phyloP scores from a whole-genome alignment of 164 flowering plant species.

The Litsea cubeba region DNA sequence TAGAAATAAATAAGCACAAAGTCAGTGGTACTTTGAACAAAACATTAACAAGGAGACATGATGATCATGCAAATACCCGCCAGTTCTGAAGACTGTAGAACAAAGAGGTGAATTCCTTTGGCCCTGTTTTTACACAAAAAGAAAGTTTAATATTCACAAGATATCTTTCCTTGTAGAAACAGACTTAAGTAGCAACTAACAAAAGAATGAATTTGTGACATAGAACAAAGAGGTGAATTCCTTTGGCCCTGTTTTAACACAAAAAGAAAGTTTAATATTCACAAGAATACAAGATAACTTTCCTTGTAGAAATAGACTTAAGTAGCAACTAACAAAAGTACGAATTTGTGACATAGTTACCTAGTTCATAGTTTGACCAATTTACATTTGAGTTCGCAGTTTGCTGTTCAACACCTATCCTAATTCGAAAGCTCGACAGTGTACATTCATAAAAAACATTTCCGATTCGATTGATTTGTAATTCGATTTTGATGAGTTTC shows the following conservation, averaged over 20 bases:
- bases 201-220: too few relatives aligned
- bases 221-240: slow-evolving; percentile 61
- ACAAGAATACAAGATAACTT: not conserved
- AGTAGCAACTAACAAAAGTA: not conserved
- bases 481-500: too few relatives aligned
- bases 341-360: too few relatives aligned
- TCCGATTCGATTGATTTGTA: too few relatives aligned
- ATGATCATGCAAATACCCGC: slow-evolving; percentile 45
- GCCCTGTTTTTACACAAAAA: slow-evolving; percentile 45
- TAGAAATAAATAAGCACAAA: not conserved
- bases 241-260: slow-evolving; percentile 59
- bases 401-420: too few relatives aligned
- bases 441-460: too few relatives aligned
- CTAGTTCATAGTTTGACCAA: too few relatives aligned
- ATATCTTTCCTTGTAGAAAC: not conserved
- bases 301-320: not conserved
- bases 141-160: not conserved
- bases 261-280: not conserved
- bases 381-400: too few relatives aligned
- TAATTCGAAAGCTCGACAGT: too few relatives aligned
- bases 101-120: slow-evolving; percentile 74
- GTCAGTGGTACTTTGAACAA: not conserved
- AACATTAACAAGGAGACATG: not conserved
- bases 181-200: not conserved
- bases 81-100: slow-evolving; percentile 86